Evolutionary conservation across 1,284 basidiomycete genomes (phyloP).

Genomic region (Afroboletus lepidellus): DNA sequence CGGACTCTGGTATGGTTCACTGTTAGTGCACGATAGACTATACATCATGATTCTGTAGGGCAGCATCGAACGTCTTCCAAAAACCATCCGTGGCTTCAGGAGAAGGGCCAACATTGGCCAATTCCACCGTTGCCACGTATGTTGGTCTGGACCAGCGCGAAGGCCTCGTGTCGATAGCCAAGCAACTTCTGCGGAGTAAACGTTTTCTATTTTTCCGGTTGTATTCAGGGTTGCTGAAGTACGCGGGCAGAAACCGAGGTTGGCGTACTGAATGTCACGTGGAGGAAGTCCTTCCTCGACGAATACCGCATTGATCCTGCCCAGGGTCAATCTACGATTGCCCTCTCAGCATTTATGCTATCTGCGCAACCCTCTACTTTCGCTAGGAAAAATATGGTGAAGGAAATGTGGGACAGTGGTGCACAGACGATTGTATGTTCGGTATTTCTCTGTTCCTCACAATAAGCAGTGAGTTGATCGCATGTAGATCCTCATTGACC

Average conservation of each 20-base stretch:
- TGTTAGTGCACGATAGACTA: constrained; percentile 1
- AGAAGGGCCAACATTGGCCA: constrained; percentile 40
- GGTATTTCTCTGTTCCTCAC: constrained; percentile 19
- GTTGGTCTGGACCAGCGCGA: constrained; percentile 70
- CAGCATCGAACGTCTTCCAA: constrained; percentile 64
- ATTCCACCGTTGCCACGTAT: constrained; percentile 58
- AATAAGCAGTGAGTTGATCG: constrained; percentile 11
- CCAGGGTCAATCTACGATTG: constrained; percentile 57
- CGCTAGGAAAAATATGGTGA: constrained; percentile 67
- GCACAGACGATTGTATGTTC: constrained; percentile 71
- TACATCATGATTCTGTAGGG: constrained; percentile 44
- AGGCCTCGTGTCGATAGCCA: constrained; percentile 64
- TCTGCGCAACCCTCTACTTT: constrained; percentile 65
- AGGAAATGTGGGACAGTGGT: constrained; percentile 88
- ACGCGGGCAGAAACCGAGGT: constrained; percentile 44
- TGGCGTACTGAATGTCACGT: constrained; percentile 44
- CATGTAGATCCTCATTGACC: constrained; percentile 80
- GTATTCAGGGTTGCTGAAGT: constrained; percentile 11
- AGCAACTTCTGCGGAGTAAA: constrained; percentile 58
- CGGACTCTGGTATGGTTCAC: constrained; percentile 60
- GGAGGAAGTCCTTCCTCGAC: constrained; percentile 57
- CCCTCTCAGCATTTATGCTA: constrained; percentile 84
- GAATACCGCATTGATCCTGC: constrained; percentile 40
- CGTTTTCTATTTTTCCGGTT: constrained; percentile 1
- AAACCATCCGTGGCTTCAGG: constrained; percentile 22